These are phyloP conservation scores for Cytospora piceae DNA, from an alignment of 2,329 filamentous ascomycete species.

Conservation along the genomic window DNA sequence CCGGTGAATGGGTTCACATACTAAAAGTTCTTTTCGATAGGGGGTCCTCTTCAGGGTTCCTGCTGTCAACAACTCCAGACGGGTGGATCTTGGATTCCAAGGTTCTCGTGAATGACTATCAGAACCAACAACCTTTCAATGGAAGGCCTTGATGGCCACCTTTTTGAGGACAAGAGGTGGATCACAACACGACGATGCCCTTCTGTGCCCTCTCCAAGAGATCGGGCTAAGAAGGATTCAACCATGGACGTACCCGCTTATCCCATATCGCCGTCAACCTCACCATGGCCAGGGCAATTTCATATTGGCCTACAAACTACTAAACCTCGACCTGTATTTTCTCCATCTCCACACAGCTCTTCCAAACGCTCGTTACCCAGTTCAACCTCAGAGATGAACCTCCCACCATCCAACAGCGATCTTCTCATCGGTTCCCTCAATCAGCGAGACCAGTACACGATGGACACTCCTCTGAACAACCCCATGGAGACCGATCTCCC, in stretches of 20 bases:
- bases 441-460: constrained; percentile 18
- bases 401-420: constrained; percentile 20
- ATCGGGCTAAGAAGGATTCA: background rate
- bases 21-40: background rate
- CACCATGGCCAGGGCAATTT: background rate
- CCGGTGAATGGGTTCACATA: constrained; percentile 3
- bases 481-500: constrained; percentile 6
- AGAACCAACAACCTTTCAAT: background rate
- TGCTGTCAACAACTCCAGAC: background rate
- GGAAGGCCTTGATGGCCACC: constrained; percentile 1
- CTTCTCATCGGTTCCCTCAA: constrained; percentile 21
- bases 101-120: background rate
- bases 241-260: background rate
- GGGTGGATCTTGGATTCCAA: background rate
- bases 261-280: background rate
- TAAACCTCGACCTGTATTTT: constrained; percentile 19
- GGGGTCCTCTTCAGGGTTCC: background rate
- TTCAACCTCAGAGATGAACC: constrained; percentile 9
- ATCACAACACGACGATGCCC: background rate
- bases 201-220: background rate
- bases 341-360: constrained; percentile 19
- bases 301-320: constrained; percentile 12
- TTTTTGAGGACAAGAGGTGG: constrained; percentile 11
- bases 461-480: constrained; percentile 22
- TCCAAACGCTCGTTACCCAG: background rate